Base-by-base conservation (phyloP, 2,329 filamentous ascomycete species). In the Dactylellina sp. region DNA sequence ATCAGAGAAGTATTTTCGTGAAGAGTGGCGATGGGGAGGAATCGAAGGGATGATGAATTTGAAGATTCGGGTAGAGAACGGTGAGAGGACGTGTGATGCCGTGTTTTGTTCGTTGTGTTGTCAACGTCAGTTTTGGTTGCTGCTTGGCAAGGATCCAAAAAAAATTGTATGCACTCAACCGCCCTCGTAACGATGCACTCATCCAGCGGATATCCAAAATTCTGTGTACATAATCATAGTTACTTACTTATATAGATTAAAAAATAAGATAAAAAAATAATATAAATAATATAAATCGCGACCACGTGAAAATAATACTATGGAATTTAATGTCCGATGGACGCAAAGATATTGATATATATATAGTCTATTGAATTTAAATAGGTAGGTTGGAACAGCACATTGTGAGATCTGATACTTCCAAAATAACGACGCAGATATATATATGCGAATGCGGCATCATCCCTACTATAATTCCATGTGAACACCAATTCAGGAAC, bases 111-210 rank as follows among this genome's bases (percentile, higher is more conserved):
- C 25, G 24, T 37, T 37, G 32, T 55, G 50, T 37, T 55, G 25
- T 56, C 25, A 56, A 55, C 32, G 28, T 53, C 32, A 37, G 42
- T 40, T 64, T 50, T 59, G 22, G 57, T 57, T 56, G 55, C 55
- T 14, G 44, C 44, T 35, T 24, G 47, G 57, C 52, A 56, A 62
- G 66, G 65, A 71, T 71, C 66, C 66, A 71, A 22, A 22, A 28
- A n/a, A 50, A 52, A 62, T 56, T 18, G 14, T 25, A 22, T 42
- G 47, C 60, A 42, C 42, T 37, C 55, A 46, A 37, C 18, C 28
- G 14, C 7, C 16, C 20, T 56, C 62, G 52, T 56, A 50, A 66
- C 44, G 39, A 65, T 53, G 28, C 24, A 57, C 52, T 7, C 37
- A 18, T 60, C 39, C 25, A 20, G 56, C 18, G 49, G 37, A n/a